Base-by-base conservation (phyloP, 2,329 filamentous ascomycete genomes). In the Ceratocystis colombiana region DNA sequence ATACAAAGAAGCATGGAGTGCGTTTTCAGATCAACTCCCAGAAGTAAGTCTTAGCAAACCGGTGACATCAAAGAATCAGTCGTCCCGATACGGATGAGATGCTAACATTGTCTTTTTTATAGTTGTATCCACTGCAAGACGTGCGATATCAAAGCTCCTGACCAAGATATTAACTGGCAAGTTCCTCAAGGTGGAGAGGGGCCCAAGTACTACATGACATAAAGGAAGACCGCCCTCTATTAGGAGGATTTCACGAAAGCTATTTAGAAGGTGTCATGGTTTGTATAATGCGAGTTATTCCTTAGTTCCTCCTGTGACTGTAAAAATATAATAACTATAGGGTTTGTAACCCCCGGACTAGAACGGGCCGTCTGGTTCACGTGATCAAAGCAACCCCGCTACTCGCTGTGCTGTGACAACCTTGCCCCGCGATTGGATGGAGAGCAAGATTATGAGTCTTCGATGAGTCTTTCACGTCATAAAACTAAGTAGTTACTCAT, bases 111-210 rank as follows among this genome's bases (percentile, higher is more conserved):
- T 20, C 48, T 8, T n/a, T 30, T 62, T 15, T 50, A n/a, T 63
- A 96, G 92, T 78, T 99, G 94, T 75, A 96, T 99, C 70, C 94
- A 99, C 78, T 99, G 94, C 82, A 99, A 99, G 83, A 99, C 94
- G 15, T 99, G 94, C 75, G 94, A 99, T 76, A 99, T 99, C 79
- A 99, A 99, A 79, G 93, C 90, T 17, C 94, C 94, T 6, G 84
- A 87, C 69, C 94, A 99, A 79, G 94, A 97, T 74, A 97, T 99
- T 77, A 96, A 96, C 76, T 96, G 90, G 90, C 85, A 90, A 71
- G 94, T 94, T 41, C 94, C 94, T 5, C 91, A 96, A 74, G 92
- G 94, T 70, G 94, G 93, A 64, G 94, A 87, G 71, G 85, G 85
- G 0, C 85, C 85, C 45, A 87, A 88, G 75, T 88, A 88, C 73